These are phyloP conservation scores for thale cress (Arabidopsis thaliana) DNA, from an alignment of 345 rosid species.

Conservation along the genomic window TAIR10.1 NC_003075.7:2316501-2317000, in stretches of 20 bases:
- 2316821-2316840: conserved; percentile 5
- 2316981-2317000: conserved; percentile 25
- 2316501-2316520: no score
- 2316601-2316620: conserved; percentile 37
- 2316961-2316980: conserved; percentile 30
- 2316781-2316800: conserved; percentile 27
- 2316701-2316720: neutral
- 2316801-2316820: neutral
- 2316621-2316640: conserved; percentile 40
- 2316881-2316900: conserved; percentile 11
- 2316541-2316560: conserved; percentile 20
- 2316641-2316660: conserved; percentile 10
- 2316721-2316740: conserved; percentile 8
- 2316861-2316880: neutral
- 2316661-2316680: conserved; percentile 27
- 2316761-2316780: conserved; percentile 28
- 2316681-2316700: neutral
- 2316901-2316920: conserved; percentile 3
- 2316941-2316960: conserved; percentile 39
- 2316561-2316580: neutral
- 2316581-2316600: conserved; percentile 4
- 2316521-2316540: neutral
- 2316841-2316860: neutral
- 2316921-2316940: conserved; percentile 39
- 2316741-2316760: conserved; percentile 16